Base-by-base conservation (phyloP, 2,329 filamentous ascomycete species). In the Penicillium sp. region DNA sequence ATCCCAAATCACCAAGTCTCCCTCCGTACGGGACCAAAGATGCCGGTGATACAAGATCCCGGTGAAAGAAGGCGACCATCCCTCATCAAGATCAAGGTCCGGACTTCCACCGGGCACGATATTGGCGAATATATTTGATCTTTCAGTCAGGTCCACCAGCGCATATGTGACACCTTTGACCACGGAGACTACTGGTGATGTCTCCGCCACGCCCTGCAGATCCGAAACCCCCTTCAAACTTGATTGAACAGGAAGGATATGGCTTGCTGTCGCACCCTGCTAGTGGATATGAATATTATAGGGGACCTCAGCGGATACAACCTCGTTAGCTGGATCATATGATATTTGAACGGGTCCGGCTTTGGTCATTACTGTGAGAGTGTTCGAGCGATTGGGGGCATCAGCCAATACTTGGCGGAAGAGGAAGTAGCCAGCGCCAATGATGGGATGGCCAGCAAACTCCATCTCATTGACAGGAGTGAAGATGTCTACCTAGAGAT, bases 131-230 rank as follows among this genome's bases (percentile, higher is more conserved):
- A 65, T 29, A 25, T 65, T 65, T 2, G 60, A 59, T 43, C 60
- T 55, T 10, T 65, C 61, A 1, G 66, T 66, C 21, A 71, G 45
- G 41, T 67, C 64, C n/a, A 71, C 58, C 4, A 72, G 63, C 3
- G 64, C 62, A 55, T 70, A 71, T 0, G 83, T 84, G 87, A 93
- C 89, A 45, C 89, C 89, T 44, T 84, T 84, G 36, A 92, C 89
- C 42, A 91, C 83, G 62, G 83, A 86, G 50, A 85, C 80, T 12
- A 83, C 66, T 17, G 82, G 36, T n/a, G 81, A 9, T 80, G 75
- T 6, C 71, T 70, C n/a, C 21, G 43, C n/a, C 9, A 27, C 27
- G 47, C 62, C 41, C 39, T 60, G 29, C 38, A 45, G 39, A 57
- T 61, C 38, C 25, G 49, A 51, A 15, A 13, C 38, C 2, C 12